Evolutionary conservation across 306 rosid genomes (phyloP).

Genomic region (Cicer bijugum): DNA sequence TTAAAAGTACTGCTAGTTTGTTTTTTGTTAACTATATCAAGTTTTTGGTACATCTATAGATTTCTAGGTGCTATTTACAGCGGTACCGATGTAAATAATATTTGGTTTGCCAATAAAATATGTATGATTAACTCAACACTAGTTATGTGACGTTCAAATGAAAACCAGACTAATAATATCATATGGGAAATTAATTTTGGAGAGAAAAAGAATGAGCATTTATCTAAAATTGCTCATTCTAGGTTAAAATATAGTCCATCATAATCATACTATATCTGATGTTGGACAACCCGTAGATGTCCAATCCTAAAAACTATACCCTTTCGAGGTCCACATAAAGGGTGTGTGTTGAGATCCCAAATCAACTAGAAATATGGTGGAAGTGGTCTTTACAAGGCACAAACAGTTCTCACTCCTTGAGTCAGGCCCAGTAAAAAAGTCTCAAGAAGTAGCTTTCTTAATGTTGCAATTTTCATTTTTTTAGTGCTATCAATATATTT

Average conservation of each 20-base stretch:
- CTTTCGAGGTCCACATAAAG: too few species aligned
- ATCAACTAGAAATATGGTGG: neutral
- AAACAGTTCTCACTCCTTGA: neutral
- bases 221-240: neutral
- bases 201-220: neutral
- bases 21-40: neutral
- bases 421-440: neutral
- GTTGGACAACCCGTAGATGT: too few species aligned
- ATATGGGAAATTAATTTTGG: neutral
- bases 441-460: neutral
- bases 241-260: neutral
- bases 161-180: neutral
- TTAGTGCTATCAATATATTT: neutral
- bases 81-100: neutral
- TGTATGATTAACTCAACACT: neutral
- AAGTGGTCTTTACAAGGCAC: neutral
- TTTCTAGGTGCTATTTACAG: neutral
- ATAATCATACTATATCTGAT: neutral
- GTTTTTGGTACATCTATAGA: neutral
- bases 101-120: neutral
- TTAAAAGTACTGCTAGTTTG: neutral
- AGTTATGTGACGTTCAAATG: neutral
- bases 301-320: too few species aligned
- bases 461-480: neutral
- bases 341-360: neutral